Evolutionary conservation across 306 rosid species (phyloP), one percentile per base, ranked within the genome.

Genomic region (Pterocarpus macrocarpus): DNA sequence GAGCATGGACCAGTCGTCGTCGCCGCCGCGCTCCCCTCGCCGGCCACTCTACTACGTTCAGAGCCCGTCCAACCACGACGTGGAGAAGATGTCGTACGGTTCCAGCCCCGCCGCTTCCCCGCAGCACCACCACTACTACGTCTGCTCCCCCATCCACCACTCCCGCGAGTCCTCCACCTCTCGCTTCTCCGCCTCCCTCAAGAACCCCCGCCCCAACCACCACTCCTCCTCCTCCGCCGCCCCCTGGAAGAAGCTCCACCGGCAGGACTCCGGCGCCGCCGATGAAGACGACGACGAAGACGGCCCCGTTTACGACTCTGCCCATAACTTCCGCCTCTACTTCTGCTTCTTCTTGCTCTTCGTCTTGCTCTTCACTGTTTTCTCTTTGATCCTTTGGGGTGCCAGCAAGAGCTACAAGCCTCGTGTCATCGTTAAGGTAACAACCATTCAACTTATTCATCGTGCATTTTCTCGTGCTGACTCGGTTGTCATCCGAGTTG

Each of bases 161-260:
- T 95, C 99, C 0, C 97, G 98, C 1, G 99, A 95, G 86, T 95
- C 99, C 39, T 95, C 98, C 56, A 93, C 97, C 10, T 90, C 99
- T 13, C 92, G 97, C 32, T 93, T 86, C 94, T 95, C 99, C 7
- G 98, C 92, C 28, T 90, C 98, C 4, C 85, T 95, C 30, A 95
- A 87, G 50, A 88, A 91, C 83, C 79, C 91, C n/a, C 78, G 89
- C 35, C 36, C 30, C 78, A 52, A 56, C 47, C 61, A 88, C 34
- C 7, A 39, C 34, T 6, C 53, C 58, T 81, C 55, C 17, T 50
- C 57, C 57, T 50, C 57, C 22, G 5, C 1, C 57, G 57, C 57
- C n/a, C 41, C 83, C 32, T 95, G 99, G 99, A 85, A 85, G 85
- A 92, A 90, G 61, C 80, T 95, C 5, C 88, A 81, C 57, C 82